phyloP scores from a whole-genome alignment of 805 yeast genomes.

The Tetrapisispora arboricola region DNA sequence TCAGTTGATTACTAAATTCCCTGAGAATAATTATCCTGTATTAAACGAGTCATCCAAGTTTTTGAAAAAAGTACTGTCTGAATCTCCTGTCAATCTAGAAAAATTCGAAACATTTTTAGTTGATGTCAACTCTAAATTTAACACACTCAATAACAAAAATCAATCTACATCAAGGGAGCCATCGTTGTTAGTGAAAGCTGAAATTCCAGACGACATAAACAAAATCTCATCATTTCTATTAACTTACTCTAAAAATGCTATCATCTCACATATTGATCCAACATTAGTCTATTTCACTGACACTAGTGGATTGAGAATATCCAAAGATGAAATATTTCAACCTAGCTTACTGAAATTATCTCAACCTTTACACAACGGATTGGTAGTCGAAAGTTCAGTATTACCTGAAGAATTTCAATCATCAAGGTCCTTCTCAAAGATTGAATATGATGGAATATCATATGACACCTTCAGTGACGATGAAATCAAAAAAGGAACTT shows the following conservation, averaged over 20 bases:
- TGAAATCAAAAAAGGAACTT: slow-evolving; percentile 16
- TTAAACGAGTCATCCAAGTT: slow-evolving; percentile 26
- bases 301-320: slow-evolving; percentile 24
- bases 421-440: slow-evolving; percentile 30
- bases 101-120: slow-evolving; percentile 50
- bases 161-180: slow-evolving; percentile 20
- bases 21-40: slow-evolving; percentile 38
- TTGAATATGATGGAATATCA: slow-evolving; percentile 26
- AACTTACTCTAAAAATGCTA: slow-evolving; percentile 20
- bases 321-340: slow-evolving; percentile 24
- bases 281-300: slow-evolving; percentile 25
- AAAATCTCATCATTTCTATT: slow-evolving; percentile 22
- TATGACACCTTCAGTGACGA: slow-evolving; percentile 18
- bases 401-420: slow-evolving; percentile 26
- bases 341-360: slow-evolving; percentile 29
- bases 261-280: slow-evolving; percentile 23
- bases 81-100: slow-evolving; percentile 46
- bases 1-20: slow-evolving; percentile 46
- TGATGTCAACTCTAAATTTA: slow-evolving; percentile 38
- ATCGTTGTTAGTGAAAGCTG: slow-evolving; percentile 50
- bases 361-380: slow-evolving; percentile 25
- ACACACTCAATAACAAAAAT: slow-evolving; percentile 24
- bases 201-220: slow-evolving; percentile 37
- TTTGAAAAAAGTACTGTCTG: slow-evolving; percentile 23
- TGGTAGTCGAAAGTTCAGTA: slow-evolving; percentile 50